These are phyloP conservation scores for Tilletia horrida DNA, from an alignment of 1,284 basidiomycete species.

Conservation along the genomic window DNA sequence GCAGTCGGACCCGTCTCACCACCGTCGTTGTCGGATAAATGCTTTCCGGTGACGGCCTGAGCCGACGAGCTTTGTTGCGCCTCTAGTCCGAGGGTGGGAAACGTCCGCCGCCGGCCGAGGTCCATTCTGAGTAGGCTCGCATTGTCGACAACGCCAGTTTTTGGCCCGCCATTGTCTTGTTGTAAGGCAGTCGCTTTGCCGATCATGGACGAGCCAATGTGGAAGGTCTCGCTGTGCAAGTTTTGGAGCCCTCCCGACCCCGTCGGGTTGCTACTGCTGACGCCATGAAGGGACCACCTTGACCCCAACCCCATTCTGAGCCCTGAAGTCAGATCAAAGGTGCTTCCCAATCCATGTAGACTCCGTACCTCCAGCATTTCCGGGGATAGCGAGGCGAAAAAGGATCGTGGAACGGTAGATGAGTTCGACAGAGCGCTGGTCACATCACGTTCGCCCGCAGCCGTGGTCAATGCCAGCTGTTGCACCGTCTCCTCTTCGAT, in stretches of 20 bases:
- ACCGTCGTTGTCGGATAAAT: too few relatives aligned
- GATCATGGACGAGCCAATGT: background rate
- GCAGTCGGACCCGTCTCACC: too few relatives aligned
- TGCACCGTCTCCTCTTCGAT: background rate
- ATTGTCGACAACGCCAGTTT: background rate
- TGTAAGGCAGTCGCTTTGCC: background rate
- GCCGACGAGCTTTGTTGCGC: background rate
- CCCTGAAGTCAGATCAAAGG: background rate
- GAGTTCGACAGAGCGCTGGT: too few relatives aligned
- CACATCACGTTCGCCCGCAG: too few relatives aligned
- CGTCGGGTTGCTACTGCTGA: background rate
- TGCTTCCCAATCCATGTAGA: background rate
- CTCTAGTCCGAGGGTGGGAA: conserved; percentile 3
- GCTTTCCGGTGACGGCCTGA: too few relatives aligned
- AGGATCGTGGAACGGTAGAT: too few relatives aligned
- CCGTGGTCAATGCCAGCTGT: background rate
- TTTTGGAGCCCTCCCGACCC: too few relatives aligned
- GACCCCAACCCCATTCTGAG: background rate
- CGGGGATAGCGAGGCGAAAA: background rate
- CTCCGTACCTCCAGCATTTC: conserved; percentile 10
- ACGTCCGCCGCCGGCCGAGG: background rate
- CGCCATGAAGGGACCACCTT: background rate
- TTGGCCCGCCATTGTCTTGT: background rate
- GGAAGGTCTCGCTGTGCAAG: too few relatives aligned
- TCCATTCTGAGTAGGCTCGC: background rate